phyloP scores from a whole-genome alignment of 345 rosid genomes.

The Chamaenerion angustifolium region DNA sequence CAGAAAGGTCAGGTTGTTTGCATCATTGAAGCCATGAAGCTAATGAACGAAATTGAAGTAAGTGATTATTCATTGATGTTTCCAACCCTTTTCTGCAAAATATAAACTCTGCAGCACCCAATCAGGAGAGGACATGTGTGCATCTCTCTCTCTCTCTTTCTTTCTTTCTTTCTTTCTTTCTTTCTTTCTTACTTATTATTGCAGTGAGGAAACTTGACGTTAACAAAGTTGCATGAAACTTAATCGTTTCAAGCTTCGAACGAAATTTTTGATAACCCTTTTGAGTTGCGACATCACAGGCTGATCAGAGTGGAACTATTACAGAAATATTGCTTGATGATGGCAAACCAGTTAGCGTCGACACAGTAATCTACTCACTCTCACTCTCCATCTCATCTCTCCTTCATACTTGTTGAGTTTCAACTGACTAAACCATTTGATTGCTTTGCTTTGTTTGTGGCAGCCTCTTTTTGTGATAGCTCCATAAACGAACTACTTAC shows the following conservation, averaged over 20 bases:
- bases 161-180: too few relatives aligned
- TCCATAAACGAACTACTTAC: constrained; percentile 20
- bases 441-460: constrained; percentile 8
- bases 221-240: too few relatives aligned
- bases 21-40: constrained; percentile 89
- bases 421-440: neutral
- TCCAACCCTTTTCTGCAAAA: neutral
- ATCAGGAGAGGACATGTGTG: too few relatives aligned
- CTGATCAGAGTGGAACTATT: constrained; percentile 67
- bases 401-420: too few relatives aligned
- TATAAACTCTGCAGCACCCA: too few relatives aligned
- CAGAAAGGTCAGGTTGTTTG: constrained; percentile 82
- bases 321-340: constrained; percentile 70
- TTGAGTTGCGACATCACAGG: constrained; percentile 20
- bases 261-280: neutral
- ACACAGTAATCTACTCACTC: constrained; percentile 24
- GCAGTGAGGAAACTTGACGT: too few relatives aligned
- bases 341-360: constrained; percentile 57
- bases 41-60: constrained; percentile 94
- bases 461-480: constrained; percentile 72
- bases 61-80: constrained; percentile 8
- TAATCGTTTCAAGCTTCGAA: neutral
- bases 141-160: too few relatives aligned
- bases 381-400: constrained; percentile 2
- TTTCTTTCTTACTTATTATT: too few relatives aligned